Base-by-base conservation (phyloP, 441 rosid species). In the Sinapis alba region DNA sequence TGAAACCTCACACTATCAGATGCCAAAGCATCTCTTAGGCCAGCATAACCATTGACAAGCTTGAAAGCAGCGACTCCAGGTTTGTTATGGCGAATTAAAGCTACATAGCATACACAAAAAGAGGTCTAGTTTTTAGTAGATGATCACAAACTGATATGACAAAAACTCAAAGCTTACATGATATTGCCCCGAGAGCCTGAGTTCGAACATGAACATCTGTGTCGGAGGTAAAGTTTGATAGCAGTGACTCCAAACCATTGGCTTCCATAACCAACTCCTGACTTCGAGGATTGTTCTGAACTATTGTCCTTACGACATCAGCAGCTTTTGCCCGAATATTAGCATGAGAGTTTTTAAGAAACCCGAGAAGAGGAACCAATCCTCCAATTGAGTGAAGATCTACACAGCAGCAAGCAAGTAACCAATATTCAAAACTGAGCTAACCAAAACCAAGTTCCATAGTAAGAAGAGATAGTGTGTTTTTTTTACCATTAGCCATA, bases 361-460 rank as follows among this genome's bases (percentile, higher is more conserved):
- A 93, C 68, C 82, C 86, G 21, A 96, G 90, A 28, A 96, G 94
- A 66, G 99, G 97, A 34, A 83, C 83, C 85, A 96, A 84, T 23
- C 99, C 98, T 63, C 98, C 99, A 64, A 96, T 89, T 0, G 98
- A 88, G 68, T 93, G 88, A 65, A 96, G 93, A 89, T 92, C 99
- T 96, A 82, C 70, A 73, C 50, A 56, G 65, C 1, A 73, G 6
- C 7, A 47, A 73, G 6, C 7, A 47, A 59, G 4, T 0, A 27
- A 30, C 2, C 32, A 69, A 20, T 15, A 15, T 18, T 36, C 50
- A 50, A 50, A 41, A 16, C 18, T 20, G 4, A 53, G 18, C 21
- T 9, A 28, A 59, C 20, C 26, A 19, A 2, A 7, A 50, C 23
- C 19, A 38, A 57, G 56, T 23, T 64, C 47, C 28, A 41, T 3